Conservation (phyloP, 1,284 basidiomycete genomes). For the Moesziomyces sp. region DNA sequence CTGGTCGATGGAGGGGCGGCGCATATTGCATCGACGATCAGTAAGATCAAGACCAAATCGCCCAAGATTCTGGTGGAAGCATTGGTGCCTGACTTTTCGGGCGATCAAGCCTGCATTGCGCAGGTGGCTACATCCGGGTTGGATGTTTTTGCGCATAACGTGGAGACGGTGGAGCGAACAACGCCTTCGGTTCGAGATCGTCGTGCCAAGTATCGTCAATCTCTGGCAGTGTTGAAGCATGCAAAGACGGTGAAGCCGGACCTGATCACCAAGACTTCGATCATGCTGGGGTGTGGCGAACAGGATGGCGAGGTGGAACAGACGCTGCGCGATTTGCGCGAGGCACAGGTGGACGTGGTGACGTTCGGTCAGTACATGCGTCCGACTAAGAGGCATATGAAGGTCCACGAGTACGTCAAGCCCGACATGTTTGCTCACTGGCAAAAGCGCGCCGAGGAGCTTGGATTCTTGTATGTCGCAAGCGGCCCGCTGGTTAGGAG, state of each 20-base stretch:
- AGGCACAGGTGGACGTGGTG: conserved; percentile 91
- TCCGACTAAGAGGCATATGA: conserved; percentile 98
- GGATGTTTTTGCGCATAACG: conserved; percentile 97
- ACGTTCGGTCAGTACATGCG: conserved; percentile 99
- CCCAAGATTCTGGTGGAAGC: conserved; percentile 97
- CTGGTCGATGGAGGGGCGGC: conserved; percentile 88
- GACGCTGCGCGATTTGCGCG: conserved; percentile 86
- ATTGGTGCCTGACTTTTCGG: conserved; percentile 92
- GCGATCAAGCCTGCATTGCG: conserved; percentile 79
- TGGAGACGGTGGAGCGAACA: conserved; percentile 92
- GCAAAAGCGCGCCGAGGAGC: conserved; percentile 86
- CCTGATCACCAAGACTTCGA: conserved; percentile 94
- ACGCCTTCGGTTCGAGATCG: conserved; percentile 96
- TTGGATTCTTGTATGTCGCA: conserved; percentile 97
- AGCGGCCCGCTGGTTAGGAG: conserved; percentile 95
- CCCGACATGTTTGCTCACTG: conserved; percentile 92
- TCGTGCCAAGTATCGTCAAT: conserved; percentile 90
- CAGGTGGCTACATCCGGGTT: conserved; percentile 88
- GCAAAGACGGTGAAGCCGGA: conserved; percentile 74
- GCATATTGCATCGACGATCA: conserved; percentile 94
- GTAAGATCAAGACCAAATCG: conserved; percentile 92
- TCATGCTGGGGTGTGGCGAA: conserved; percentile 99
- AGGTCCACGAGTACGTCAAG: conserved; percentile 93
- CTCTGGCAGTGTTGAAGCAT: conserved; percentile 82
- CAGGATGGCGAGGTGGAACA: conserved; percentile 83